Evolutionary conservation across 2,329 filamentous ascomycete genomes (phyloP), one percentile per base, ranked within the genome.

Genomic region (Epicoccum sorghinum): DNA sequence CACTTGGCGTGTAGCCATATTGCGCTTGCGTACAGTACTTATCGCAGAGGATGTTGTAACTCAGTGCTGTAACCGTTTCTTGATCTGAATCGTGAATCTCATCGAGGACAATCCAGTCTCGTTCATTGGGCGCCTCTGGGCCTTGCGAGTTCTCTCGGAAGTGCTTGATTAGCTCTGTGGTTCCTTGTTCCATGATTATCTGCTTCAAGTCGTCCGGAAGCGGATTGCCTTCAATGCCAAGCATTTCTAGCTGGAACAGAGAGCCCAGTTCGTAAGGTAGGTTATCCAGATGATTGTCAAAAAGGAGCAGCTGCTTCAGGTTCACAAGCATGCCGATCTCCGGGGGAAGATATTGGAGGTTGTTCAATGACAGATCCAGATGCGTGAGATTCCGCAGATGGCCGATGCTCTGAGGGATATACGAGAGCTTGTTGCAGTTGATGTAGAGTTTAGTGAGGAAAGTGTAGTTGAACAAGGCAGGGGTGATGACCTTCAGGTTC

Each of bases 251-350:
- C 59, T 92, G 86, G 75, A 93, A 93, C 14, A 99, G 80, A 27
- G 91, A 95, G 7, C 95, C 95, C 55, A 99, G 79, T 74, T 98
- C 93, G 67, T 83, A 89, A 1, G 95, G 95, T 24, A 99, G 81
- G 22, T 86, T 87, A 57, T 86, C 85, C 49, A 99, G 88, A 58
- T 90, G 84, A 75, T 99, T 99, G 78, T 96, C 92, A 73, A 96
- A 97, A 2, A 97, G 81, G 25, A 93, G 80, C 4, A 99, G 82
- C 62, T 90, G 87, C 76, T 91, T 92, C 50, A 99, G 80, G 64
- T 93, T 95, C 25, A 93, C 95, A 67, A 96, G 91, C 93, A 98
- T 99, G 70, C 95, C 95, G 57, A 99, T 86, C 78, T 99, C 93
- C 22, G 90, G 85, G 1, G 95, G 95, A 4, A 99, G 80, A 60